phyloP scores from a whole-genome alignment of 192 early-diverging fungal species.

The Coemansia sp. region DNA sequence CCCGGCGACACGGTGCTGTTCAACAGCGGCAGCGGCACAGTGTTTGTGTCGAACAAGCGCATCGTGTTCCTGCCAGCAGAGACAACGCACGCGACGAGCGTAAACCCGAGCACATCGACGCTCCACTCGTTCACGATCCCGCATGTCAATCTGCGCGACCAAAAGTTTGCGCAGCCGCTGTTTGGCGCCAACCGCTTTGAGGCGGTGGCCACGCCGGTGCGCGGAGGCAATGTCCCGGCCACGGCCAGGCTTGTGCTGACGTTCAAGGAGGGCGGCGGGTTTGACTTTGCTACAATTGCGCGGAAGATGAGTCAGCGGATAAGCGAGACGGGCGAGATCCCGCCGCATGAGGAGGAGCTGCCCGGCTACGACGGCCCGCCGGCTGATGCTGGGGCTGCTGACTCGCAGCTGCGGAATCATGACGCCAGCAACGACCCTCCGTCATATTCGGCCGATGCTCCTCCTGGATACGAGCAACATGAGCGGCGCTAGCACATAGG shows the following conservation, averaged over 20 bases:
- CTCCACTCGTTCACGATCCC: constrained; percentile 45
- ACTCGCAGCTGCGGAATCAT: neutral
- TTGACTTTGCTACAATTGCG: constrained; percentile 44
- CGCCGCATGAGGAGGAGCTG: constrained; percentile 42
- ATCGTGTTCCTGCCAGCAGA: constrained; percentile 32
- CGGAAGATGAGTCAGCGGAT: constrained; percentile 40
- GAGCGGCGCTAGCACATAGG: neutral
- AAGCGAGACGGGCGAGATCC: constrained; percentile 34
- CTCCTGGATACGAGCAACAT: constrained; percentile 41
- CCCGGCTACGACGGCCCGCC: constrained; percentile 40
- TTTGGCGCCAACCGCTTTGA: constrained; percentile 48
- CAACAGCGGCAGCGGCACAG: constrained; percentile 32
- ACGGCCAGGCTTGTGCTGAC: constrained; percentile 21
- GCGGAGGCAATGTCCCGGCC: constrained; percentile 17
- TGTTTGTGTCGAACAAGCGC: constrained; percentile 53
- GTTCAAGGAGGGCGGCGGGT: constrained; percentile 52
- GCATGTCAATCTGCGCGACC: constrained; percentile 26
- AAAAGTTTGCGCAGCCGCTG: constrained; percentile 37
- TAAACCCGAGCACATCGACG: neutral
- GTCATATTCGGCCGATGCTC: constrained; percentile 36
- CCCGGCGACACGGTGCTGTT: constrained; percentile 25
- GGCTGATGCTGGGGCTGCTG: neutral
- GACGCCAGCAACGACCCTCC: constrained; percentile 3
- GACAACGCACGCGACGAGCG: constrained; percentile 37
- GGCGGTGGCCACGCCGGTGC: constrained; percentile 20